A percentile compares a stretch with the other conserved stretches of the same genome.
phyloP scores from a whole-genome alignment of 2,329 filamentous ascomycete genomes.

The Claviceps sorghi region DNA sequence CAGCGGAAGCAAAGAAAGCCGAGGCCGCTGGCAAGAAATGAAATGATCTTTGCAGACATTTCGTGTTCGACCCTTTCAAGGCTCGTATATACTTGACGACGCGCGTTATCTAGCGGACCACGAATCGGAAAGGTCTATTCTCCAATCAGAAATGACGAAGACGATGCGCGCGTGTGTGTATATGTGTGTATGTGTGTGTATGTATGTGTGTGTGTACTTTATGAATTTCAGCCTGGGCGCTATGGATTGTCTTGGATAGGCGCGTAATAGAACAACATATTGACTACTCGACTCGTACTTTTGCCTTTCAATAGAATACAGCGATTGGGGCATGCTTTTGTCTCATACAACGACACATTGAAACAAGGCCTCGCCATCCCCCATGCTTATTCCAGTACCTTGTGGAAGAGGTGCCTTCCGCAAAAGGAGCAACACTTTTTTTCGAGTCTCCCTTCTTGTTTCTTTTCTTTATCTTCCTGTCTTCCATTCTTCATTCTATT shows the following conservation, averaged over 20 bases:
- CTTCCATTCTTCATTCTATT: too few species aligned
- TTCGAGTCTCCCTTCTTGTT: too few species aligned
- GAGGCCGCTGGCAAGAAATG: slow-evolving; percentile 19
- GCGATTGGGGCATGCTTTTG: too few species aligned
- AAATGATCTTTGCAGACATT: neutral
- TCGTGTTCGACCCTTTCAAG: neutral
- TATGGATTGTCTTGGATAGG: neutral
- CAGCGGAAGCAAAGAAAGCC: slow-evolving; percentile 39
- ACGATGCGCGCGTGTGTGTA: slow-evolving; percentile 10
- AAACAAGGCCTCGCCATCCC: too few species aligned
- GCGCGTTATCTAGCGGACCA: neutral
- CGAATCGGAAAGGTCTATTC: neutral
- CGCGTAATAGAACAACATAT: slow-evolving; percentile 2
- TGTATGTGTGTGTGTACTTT: slow-evolving; percentile 7
- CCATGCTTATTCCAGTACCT: too few species aligned
- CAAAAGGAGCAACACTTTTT: too few species aligned
- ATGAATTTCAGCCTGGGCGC: slow-evolving; percentile 2
- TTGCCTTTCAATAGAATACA: too few species aligned
- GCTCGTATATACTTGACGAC: neutral
- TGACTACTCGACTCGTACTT: slow-evolving; percentile 4
- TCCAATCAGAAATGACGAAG: slow-evolving; percentile 16
- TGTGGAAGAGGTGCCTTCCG: too few species aligned
- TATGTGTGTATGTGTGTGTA: slow-evolving; percentile 9
- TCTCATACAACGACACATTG: too few species aligned
- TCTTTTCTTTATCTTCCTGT: too few species aligned